Evolutionary conservation across 139 green algal genomes (phyloP).

Genomic region (Asterochloris sp.): DNA sequence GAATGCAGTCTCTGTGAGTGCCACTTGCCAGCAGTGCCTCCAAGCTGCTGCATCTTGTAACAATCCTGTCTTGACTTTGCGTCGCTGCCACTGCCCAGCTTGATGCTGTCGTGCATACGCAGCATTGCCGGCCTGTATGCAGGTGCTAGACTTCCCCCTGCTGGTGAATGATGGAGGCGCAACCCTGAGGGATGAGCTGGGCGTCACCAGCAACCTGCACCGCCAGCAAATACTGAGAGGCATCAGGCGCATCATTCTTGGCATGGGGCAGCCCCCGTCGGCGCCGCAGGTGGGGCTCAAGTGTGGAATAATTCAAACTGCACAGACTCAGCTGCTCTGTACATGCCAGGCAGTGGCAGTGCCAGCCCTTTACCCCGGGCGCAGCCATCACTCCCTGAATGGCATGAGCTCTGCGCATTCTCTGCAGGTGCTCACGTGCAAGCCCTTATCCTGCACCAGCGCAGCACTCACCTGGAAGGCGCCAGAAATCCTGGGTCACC

Average conservation of each 20-base stretch:
- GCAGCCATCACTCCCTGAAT: neutral
- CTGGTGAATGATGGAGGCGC: constrained; percentile 42
- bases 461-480: no score
- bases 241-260: constrained; percentile 40
- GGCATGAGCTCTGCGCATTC: neutral
- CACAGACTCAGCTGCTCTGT: no score
- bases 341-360: neutral
- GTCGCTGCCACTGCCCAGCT: neutral
- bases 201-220: constrained; percentile 36
- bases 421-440: neutral
- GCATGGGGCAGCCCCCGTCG: constrained; percentile 28
- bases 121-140: neutral
- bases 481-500: no score
- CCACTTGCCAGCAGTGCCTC: no score
- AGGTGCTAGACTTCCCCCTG: constrained; percentile 52
- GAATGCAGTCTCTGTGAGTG: constrained; percentile 42
- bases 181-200: constrained; percentile 41
- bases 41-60: no score
- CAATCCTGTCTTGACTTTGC: no score
- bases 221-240: constrained; percentile 36
- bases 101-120: neutral
- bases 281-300: no score
- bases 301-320: no score
- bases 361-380: neutral
- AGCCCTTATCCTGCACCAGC: neutral